Evolutionary conservation across 495 filamentous ascomycete genomes (phyloP).

Genomic region (Rhizodiscina lignyota): DNA sequence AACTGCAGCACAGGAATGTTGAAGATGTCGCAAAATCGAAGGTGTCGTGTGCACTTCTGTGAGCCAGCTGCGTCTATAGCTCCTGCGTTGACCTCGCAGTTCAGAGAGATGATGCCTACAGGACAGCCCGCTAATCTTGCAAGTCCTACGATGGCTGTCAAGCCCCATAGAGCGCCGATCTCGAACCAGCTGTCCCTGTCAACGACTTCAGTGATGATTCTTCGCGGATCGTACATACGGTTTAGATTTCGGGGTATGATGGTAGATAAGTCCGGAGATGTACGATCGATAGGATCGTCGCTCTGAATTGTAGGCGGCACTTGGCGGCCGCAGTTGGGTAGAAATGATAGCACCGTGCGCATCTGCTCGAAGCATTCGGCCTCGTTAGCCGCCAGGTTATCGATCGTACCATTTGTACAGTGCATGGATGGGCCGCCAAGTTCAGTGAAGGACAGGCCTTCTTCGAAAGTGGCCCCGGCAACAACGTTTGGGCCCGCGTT

Average conservation of each 20-base stretch:
- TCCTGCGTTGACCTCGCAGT: constrained; percentile 43
- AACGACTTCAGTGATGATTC: constrained; percentile 37
- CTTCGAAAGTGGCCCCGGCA: constrained; percentile 37
- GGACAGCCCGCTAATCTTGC: constrained; percentile 37
- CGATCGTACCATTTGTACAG: constrained; percentile 48
- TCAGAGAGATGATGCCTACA: constrained; percentile 37
- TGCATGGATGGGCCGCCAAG: constrained; percentile 40
- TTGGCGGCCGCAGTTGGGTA: constrained; percentile 37
- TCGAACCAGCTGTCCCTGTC: constrained; percentile 42
- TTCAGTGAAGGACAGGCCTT: constrained; percentile 36
- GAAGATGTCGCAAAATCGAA: constrained; percentile 48
- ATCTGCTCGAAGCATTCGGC: constrained; percentile 43
- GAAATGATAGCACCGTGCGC: constrained; percentile 34
- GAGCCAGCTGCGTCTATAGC: constrained; percentile 41
- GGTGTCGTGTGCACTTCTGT: constrained; percentile 38
- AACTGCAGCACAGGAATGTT: constrained; percentile 49
- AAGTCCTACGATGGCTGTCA: constrained; percentile 40
- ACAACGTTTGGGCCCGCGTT: constrained; percentile 50
- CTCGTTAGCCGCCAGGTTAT: constrained; percentile 44
- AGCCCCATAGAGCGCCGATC: constrained; percentile 44
- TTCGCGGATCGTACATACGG: constrained; percentile 42
- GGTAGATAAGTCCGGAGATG: constrained; percentile 30
- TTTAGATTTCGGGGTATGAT: constrained; percentile 40
- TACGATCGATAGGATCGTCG: constrained; percentile 30
- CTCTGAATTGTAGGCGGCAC: constrained; percentile 31